Evolutionary conservation across 2,329 filamentous ascomycete genomes (phyloP).

Genomic region (Ascochyta fabae): DNA sequence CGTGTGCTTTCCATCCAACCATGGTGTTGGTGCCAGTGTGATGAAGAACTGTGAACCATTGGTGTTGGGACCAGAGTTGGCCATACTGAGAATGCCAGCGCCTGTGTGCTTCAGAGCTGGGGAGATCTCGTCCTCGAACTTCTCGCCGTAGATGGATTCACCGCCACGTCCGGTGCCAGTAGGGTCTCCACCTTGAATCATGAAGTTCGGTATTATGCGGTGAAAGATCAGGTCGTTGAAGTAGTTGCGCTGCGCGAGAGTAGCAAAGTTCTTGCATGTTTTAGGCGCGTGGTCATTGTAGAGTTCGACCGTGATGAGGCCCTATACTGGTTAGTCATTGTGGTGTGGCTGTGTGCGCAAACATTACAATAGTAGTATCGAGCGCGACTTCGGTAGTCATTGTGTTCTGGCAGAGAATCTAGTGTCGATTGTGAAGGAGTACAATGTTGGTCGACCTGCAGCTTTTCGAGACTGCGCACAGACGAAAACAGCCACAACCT

Average conservation of each 20-base stretch:
- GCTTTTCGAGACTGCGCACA: slow-evolving; percentile 12
- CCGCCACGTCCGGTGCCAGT: slow-evolving; percentile 93
- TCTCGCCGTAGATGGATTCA: slow-evolving; percentile 86
- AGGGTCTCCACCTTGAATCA: slow-evolving; percentile 94
- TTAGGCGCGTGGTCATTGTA: slow-evolving; percentile 88
- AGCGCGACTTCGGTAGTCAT: slow-evolving; percentile 73
- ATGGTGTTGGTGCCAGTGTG: slow-evolving; percentile 90
- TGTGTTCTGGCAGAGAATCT: slow-evolving; percentile 5
- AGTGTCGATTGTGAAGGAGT: slow-evolving; percentile 16
- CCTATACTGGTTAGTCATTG: slow-evolving; percentile 58
- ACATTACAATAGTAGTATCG: slow-evolving; percentile 80
- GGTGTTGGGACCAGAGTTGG: slow-evolving; percentile 89
- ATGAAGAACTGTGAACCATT: slow-evolving; percentile 98
- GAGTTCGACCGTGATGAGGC: slow-evolving; percentile 84
- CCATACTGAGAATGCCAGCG: slow-evolving; percentile 94
- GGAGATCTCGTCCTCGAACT: slow-evolving; percentile 91
- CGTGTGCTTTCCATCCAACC: slow-evolving; percentile 96
- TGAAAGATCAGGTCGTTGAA: slow-evolving; percentile 89
- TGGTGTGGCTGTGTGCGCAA: not conserved
- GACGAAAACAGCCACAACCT: slow-evolving; percentile 10
- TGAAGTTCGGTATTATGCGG: slow-evolving; percentile 94
- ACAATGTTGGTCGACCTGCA: slow-evolving; percentile 26
- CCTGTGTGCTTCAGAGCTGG: slow-evolving; percentile 85
- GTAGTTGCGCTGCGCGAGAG: slow-evolving; percentile 81
- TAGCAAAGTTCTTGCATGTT: slow-evolving; percentile 86